Evolutionary conservation across 768 basidiomycete genomes (phyloP), one percentile per base, ranked within the genome.

Genomic region (Lactarius pseudohatsudake): DNA sequence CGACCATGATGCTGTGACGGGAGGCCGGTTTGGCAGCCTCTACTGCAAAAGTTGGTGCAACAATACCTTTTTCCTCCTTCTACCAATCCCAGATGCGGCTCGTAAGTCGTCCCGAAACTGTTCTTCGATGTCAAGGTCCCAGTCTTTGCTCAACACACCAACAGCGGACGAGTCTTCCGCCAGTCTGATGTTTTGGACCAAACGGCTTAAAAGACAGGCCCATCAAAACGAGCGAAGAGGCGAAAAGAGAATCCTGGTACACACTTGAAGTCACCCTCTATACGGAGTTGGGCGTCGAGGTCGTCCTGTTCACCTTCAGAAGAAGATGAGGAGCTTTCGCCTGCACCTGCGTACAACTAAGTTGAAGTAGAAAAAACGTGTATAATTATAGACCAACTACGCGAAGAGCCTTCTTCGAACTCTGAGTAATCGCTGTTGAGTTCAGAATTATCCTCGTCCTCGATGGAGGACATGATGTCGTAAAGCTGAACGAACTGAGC

Each of bases 91-190:
- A 10, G 90, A 89, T 7, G 90, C 90, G 53, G 80, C 84, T 18
- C 89, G 83, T 59, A 93, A 77, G 71, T 92, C 90, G 64, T 92
- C 88, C 16, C 83, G 85, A 72, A 92, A 90, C 69, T 81, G 80
- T 61, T 91, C 87, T 71, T 88, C 85, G 54, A 89, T 83, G 61
- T 80, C 83, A 43, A 90, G 84, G 67, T 92, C 88, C 89, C 92
- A 94, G 64, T 88, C 85, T 64, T 84, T 84, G 43, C 83, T 80
- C 28, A 91, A 76, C 45, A 85, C 75, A 0, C 81, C 82, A 3
- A 81, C 68, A 20, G 74, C 75, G 11, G 81, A 77, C 7, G 77
- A 74, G 18, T 79, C 81, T 61, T 86, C 82, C 38, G 81, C 79
- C 1, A 81, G 75, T 36, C 87, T 82, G 63, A 92, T 90, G 56